Evolutionary conservation across 2,329 filamentous ascomycete genomes (phyloP), one percentile per base, ranked within the genome.

Genomic region (Epichloe typhina): DNA sequence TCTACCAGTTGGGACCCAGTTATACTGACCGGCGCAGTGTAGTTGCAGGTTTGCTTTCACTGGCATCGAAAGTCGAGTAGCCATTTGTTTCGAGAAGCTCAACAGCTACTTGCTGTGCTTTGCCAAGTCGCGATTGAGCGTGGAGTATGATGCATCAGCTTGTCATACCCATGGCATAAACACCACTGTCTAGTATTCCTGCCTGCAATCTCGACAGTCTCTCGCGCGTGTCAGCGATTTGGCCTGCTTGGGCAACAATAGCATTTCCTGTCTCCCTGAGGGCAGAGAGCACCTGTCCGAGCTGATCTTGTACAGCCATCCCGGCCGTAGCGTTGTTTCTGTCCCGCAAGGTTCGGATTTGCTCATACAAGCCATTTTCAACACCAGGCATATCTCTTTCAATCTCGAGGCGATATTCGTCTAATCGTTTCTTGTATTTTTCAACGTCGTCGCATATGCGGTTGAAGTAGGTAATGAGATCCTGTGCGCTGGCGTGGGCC

Each of bases 361-460:
- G 67, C 53, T 72, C 70, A 52, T 72, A 72, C 15, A 72, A 61
- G 0, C 70, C 70, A 49, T 72, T 70, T 58, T 72, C 70, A 2
- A 72, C 70, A 31, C 70, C 69, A 3, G 70, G 70, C 70, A 72
- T 72, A 57, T 72, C 70, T 37, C 69, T 67, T 57, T 72, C 69
- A 41, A 72, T 72, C 56, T 71, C 70, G 46, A 60, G 63, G n/a
- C 69, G 67, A 56, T 72, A 72, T 50, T 70, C 67, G 50, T 72
- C 68, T 35, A 72, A 59, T 21, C 69, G 64, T 54, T 60, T 63
- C 58, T 72, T 71, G 54, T 71, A 71, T 52, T 66, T 67, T 48
- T 71, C 66, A 40, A 70, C 64, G 53, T 70, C 67, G 53, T 69
- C 67, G 55, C 68, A 69, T 51, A 70, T 62, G 50, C 68, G 66